Base-by-base conservation (phyloP, 345 rosid species). In the Boechera divaricarpa region DNA sequence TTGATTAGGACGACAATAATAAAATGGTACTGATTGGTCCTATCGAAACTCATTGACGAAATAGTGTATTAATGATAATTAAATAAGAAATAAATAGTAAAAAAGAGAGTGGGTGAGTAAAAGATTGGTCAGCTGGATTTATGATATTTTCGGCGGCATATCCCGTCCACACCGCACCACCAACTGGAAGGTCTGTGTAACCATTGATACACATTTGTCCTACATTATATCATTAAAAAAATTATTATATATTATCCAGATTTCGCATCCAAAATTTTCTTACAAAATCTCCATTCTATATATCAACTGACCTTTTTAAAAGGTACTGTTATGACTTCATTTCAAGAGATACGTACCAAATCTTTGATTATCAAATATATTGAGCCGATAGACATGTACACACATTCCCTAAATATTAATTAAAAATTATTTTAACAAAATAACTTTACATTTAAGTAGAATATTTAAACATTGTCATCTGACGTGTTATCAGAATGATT, bases 121-220 rank as follows among this genome's bases (percentile, higher is more conserved):
- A 0, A 31, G 35, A 58, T 44, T 16, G 4, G 52, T 65, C 49
- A 64, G 36, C 57, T 44, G 53, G 7, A 44, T 54, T 44, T 49
- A 31, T 58, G 35, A 67, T 49, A 67, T 10, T 45, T 67, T 68
- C 69, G 63, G 69, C 79, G 36, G 68, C 69, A 76, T 51, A 76
- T 76, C 74, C 68, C 55, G 63, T 76, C 74, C 74, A 68, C 74
- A 68, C 79, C 74, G 26, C 47, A 76, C 31, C 31, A 57, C 59
- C 51, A 66, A 56, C 72, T 36, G 56, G 32, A 54, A 73, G 64
- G 70, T 35, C 63, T 21, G 24, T 8, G 63, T 63, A 53, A 33
- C 18, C 52, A 57, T 57, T 18, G 32, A 51, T 41, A 49, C 58
- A 56, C 53, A 75, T 36, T 57, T 75, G 79, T 38, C 71, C 33